Evolutionary conservation across 495 filamentous ascomycete genomes (phyloP), one percentile per base, ranked within the genome.

Genomic region (Sabuloglossum arenarium): DNA sequence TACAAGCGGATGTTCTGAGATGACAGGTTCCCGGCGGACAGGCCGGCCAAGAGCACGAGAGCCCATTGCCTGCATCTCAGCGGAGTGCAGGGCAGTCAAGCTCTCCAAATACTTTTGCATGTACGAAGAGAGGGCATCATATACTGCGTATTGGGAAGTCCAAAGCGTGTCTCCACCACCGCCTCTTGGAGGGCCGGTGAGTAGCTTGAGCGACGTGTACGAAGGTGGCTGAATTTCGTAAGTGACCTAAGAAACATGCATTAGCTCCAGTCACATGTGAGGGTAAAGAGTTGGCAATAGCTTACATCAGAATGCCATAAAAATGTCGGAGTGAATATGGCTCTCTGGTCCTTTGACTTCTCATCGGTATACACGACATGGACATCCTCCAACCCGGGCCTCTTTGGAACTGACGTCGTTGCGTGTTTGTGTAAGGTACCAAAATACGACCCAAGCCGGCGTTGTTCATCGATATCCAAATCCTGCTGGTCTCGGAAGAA

Each of bases 211-310:
- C 5, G 79, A 77, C 6, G 84, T 88, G 62, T 85, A 85, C 1
- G 79, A 82, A 1, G 83, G 84, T n/a, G 85, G 82, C 62, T 88
- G 84, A 32, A 81, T 66, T 64, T 89, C 85, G 55, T 85, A 86
- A 0, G 83, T 82, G 9, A 82, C 77, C 66, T 81, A 63, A 0
- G 61, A 68, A 49, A 21, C 10, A 52, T 37, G n/a, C n/a, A n/a
- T n/a, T n/a, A n/a, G n/a, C n/a, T n/a, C n/a, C n/a, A n/a, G n/a
- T n/a, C n/a, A n/a, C n/a, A n/a, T n/a, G n/a, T n/a, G n/a, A n/a
- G n/a, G n/a, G n/a, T n/a, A n/a, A n/a, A n/a, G n/a, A n/a, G n/a
- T n/a, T n/a, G n/a, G n/a, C 49, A n/a, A 45, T 52, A 23, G 21
- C 66, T 61, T 65, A 73, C 79, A 62, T 83, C 79, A 31, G 78